A percentile compares a stretch with the other conserved stretches of the same genome.
phyloP scores from a whole-genome alignment of 495 filamentous ascomycete species.

The Annulohypoxylon maeteangense region DNA sequence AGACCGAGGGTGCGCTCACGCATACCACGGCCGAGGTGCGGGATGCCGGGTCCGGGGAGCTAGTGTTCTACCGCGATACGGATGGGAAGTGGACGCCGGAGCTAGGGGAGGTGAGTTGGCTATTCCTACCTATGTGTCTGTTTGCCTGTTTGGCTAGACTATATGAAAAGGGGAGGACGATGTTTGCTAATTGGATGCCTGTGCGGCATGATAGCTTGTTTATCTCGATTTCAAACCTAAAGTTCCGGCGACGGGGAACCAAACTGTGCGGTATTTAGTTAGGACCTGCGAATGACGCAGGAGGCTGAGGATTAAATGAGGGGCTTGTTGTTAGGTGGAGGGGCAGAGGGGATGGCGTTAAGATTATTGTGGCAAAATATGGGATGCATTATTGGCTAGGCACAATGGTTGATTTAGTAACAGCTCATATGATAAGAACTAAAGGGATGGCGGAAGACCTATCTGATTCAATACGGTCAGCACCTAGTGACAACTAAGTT shows the following conservation, averaged over 20 bases:
- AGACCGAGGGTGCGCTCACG: conserved; percentile 49
- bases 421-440: too few species aligned
- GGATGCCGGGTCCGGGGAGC: conserved; percentile 49
- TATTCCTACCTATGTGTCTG: not conserved
- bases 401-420: too few species aligned
- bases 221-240: conserved; percentile 58
- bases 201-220: conserved; percentile 41
- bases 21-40: conserved; percentile 56
- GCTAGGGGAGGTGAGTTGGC: conserved; percentile 42
- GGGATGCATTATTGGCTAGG: not conserved
- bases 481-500: not conserved
- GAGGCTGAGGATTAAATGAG: not conserved
- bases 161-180: not conserved
- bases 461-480: not conserved
- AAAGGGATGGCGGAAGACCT: not conserved
- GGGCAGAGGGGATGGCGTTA: not conserved
- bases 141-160: not conserved
- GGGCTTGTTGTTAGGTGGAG: too few species aligned
- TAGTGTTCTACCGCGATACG: conserved; percentile 56
- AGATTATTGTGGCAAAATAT: not conserved
- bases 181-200: conserved; percentile 6
- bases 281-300: conserved; percentile 48
- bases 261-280: conserved; percentile 53
- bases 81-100: conserved; percentile 54
- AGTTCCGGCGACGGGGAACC: conserved; percentile 50